These are phyloP conservation scores for Teunomyces lycoperdinae DNA, from an alignment of 805 yeast genomes.

Conservation along the genomic window DNA sequence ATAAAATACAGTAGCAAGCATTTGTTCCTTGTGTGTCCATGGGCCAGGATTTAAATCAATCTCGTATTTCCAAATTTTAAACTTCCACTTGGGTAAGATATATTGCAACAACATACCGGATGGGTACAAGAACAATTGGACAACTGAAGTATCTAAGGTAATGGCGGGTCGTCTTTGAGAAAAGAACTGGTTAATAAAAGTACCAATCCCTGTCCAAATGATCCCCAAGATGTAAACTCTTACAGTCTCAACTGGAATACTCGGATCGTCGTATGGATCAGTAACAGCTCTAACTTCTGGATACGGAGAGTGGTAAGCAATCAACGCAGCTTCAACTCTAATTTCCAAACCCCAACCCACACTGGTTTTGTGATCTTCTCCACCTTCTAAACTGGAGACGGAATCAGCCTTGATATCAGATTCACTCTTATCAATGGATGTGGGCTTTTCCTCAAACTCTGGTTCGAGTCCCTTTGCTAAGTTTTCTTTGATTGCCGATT, in stretches of 20 bases:
- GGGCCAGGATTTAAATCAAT: slow-evolving; percentile 55
- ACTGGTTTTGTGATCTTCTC: neutral
- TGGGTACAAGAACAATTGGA: slow-evolving; percentile 47
- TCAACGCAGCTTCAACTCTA: slow-evolving; percentile 35
- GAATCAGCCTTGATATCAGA: neutral
- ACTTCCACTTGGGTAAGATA: slow-evolving; percentile 36
- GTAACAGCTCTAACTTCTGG: slow-evolving; percentile 40
- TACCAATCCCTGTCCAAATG: slow-evolving; percentile 54
- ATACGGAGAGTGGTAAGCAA: slow-evolving; percentile 40
- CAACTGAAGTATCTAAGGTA: slow-evolving; percentile 39
- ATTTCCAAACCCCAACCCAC: slow-evolving; percentile 36
- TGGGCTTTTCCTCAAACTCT: neutral
- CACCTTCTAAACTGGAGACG: slow-evolving; percentile 2
- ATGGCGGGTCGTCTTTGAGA: slow-evolving; percentile 52
- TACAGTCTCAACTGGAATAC: slow-evolving; percentile 33
- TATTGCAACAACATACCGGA: slow-evolving; percentile 35
- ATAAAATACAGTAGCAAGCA: slow-evolving; percentile 52
- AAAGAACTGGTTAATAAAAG: slow-evolving; percentile 56
- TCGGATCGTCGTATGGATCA: slow-evolving; percentile 37
- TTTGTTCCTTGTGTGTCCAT: slow-evolving; percentile 63
- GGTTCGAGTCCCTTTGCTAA: neutral
- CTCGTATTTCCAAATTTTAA: slow-evolving; percentile 8
- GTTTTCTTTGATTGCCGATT: neutral
- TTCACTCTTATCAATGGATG: neutral
- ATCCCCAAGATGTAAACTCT: slow-evolving; percentile 54